Evolutionary conservation across 1,284 basidiomycete genomes (phyloP), one percentile per base, ranked within the genome.

Genomic region (Cutaneotrichosporon spelunceum): DNA sequence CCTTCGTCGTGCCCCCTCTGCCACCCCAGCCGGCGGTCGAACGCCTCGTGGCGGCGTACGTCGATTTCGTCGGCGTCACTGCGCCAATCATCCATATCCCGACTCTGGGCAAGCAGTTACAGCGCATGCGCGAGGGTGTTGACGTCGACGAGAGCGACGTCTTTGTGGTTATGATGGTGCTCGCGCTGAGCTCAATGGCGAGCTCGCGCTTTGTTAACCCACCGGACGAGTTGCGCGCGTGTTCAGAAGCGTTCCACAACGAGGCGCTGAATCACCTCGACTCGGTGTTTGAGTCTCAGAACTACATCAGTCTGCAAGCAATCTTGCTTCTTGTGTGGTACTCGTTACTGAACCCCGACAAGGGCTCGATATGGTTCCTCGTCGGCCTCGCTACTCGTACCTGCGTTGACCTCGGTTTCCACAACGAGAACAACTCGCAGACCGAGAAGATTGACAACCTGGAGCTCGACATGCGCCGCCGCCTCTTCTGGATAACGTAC

Each of bases 131-230:
- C 23, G 74, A 76, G 36, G 68, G 67, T 47, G 59, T 59, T 3
- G 76, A 78, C 39, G 77, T 77, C 3, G 73, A 77, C 48, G 72
- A 78, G 60, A 71, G 71, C 30, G 79, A 80, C 63, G 67, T 80
- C 24, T 80, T 80, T 61, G 75, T 80, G 21, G 78, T 80, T 30
- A 74, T 80, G 71, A 80, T 80, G 78, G 78, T 80, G 16, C 64
- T 80, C 1, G 79, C 79, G 0, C 61, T 80, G 29, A 77, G 75
- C 52, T 80, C 79, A 3, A 80, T 80, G 78, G 78, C 79, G 11
- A 73, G 78, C 9, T 79, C 79, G 1, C 67, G 78, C 16, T 78
- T 78, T 33, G 74, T 79, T 30, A 78, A 80, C 47, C 78, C 78
- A 3, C 79, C 78, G 5, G 76, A 79, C 21, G 79, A 80, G 64